These are phyloP conservation scores for Monosporascus cannonballus DNA, from an alignment of 2,329 filamentous ascomycete species.

Conservation along the genomic window DNA sequence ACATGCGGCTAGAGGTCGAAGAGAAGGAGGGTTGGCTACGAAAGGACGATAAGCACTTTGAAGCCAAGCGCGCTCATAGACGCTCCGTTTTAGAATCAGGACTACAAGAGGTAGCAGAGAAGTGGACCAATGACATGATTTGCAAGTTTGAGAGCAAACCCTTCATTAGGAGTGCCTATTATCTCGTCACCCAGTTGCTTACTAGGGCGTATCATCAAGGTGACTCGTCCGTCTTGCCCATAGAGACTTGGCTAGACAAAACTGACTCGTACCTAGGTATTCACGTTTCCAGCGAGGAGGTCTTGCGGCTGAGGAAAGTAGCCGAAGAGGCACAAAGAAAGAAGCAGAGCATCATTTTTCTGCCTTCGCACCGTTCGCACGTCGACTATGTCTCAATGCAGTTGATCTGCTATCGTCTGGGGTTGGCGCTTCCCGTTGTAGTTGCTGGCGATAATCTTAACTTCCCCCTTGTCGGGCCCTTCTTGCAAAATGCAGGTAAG, in stretches of 20 bases:
- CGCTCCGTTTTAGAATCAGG: constrained; percentile 63
- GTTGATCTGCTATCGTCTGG: constrained; percentile 89
- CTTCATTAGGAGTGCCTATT: constrained; percentile 91
- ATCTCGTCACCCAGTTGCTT: constrained; percentile 77
- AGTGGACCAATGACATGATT: constrained; percentile 91
- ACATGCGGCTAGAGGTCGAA: constrained; percentile 68
- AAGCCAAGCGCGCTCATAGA: constrained; percentile 45
- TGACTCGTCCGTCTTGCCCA: constrained; percentile 4
- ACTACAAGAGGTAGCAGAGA: constrained; percentile 74
- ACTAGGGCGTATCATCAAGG: constrained; percentile 91
- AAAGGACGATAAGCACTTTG: constrained; percentile 48
- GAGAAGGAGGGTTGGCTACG: constrained; percentile 65
- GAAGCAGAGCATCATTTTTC: constrained; percentile 92
- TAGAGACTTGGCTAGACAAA: background rate
- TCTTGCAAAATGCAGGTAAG: constrained; percentile 82
- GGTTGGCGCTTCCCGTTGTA: constrained; percentile 81
- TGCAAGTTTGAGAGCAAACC: constrained; percentile 96
- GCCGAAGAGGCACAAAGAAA: constrained; percentile 77
- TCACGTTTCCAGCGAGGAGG: constrained; percentile 92
- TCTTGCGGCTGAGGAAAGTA: constrained; percentile 72
- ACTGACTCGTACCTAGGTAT: constrained; percentile 46
- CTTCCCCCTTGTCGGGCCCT: constrained; percentile 81
- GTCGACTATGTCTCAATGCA: constrained; percentile 95
- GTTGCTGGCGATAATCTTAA: constrained; percentile 96
- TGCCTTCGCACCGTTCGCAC: constrained; percentile 91